Percentiles rank a stretch among this genome's conserved stretches.
Evolutionary conservation across 352 stramenopile genomes (phyloP).

Genomic region (Blastocystis sp.): DNA sequence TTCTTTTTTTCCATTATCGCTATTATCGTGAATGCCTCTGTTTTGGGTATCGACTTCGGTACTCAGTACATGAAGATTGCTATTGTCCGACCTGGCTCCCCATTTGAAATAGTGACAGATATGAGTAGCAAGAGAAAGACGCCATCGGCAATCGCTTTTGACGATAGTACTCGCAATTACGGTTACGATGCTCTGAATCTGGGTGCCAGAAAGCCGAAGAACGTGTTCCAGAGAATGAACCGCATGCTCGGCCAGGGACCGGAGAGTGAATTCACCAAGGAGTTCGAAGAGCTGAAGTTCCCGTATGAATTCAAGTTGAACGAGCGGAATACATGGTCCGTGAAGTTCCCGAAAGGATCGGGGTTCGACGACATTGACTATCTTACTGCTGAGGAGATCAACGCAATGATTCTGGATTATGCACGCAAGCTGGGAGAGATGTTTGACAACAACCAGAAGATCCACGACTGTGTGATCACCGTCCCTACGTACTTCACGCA

Average conservation of each 20-base stretch:
- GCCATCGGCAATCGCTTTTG: constrained; percentile 79
- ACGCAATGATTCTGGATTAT: constrained; percentile 60
- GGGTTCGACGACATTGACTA: constrained; percentile 53
- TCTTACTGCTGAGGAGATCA: constrained; percentile 55
- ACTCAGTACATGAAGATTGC: constrained; percentile 82
- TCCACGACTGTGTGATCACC: constrained; percentile 86
- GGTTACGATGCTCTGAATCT: constrained; percentile 81
- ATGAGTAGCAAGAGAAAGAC: constrained; percentile 93
- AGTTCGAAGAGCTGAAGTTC: constrained; percentile 70
- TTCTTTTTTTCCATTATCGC: constrained; percentile 8
- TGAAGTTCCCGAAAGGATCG: constrained; percentile 50
- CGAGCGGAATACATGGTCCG: constrained; percentile 48
- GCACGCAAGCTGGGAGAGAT: constrained; percentile 63
- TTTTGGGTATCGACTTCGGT: constrained; percentile 79
- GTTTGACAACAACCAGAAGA: constrained; percentile 69
- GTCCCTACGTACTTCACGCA: constrained; percentile 88
- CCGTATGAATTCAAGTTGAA: constrained; percentile 63
- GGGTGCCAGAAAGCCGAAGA: constrained; percentile 77
- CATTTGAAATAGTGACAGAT: constrained; percentile 87
- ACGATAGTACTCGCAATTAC: constrained; percentile 79
- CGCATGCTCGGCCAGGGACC: constrained; percentile 76
- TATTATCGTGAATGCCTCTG: constrained; percentile 48
- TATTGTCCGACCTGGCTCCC: constrained; percentile 78
- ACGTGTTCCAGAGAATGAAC: constrained; percentile 65
- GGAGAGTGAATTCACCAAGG: constrained; percentile 65